A percentile compares a stretch with the other conserved stretches of the same genome.
These are phyloP conservation scores for Xanthoconium stramineum DNA, from an alignment of 768 basidiomycete genomes.

Conservation along the genomic window DNA sequence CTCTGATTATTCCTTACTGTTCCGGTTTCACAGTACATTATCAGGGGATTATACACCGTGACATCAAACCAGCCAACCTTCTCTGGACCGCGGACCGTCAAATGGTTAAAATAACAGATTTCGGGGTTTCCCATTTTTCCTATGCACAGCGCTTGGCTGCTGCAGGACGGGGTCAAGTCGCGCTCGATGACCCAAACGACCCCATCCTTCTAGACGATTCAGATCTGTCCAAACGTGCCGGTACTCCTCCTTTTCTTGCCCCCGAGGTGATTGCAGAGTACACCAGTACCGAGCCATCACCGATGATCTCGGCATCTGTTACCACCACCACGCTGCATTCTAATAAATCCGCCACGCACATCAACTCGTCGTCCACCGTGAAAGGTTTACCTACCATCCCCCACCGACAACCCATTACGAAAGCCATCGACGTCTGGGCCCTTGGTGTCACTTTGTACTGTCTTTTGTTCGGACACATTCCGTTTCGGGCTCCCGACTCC, in stretches of 20 bases:
- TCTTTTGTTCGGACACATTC: constrained; percentile 82
- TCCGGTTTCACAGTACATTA: constrained; percentile 69
- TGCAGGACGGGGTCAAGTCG: constrained; percentile 40
- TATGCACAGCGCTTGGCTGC: constrained; percentile 79
- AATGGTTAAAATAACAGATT: constrained; percentile 96
- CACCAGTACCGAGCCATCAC: constrained; percentile 34
- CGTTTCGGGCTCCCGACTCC: constrained; percentile 58
- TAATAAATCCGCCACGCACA: constrained; percentile 27
- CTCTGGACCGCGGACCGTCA: constrained; percentile 84
- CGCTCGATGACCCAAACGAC: constrained; percentile 48
- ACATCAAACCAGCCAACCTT: constrained; percentile 98
- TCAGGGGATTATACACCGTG: constrained; percentile 98
- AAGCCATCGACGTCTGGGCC: constrained; percentile 97
- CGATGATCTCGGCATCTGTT: constrained; percentile 31
- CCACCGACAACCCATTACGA: constrained; percentile 63
- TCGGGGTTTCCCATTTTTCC: constrained; percentile 96
- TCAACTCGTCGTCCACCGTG: constrained; percentile 30
- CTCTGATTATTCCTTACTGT: constrained; percentile 1
- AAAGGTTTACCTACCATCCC: constrained; percentile 22
- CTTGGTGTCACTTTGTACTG: constrained; percentile 95
- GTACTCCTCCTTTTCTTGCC: constrained; percentile 94
- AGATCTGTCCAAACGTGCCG: constrained; percentile 86
- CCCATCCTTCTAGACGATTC: constrained; percentile 77
- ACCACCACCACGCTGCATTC: constrained; percentile 31
- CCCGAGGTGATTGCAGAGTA: constrained; percentile 88